Base-by-base conservation (phyloP, 2,329 filamentous ascomycete genomes). In the Colletotrichum noveboracense region DNA sequence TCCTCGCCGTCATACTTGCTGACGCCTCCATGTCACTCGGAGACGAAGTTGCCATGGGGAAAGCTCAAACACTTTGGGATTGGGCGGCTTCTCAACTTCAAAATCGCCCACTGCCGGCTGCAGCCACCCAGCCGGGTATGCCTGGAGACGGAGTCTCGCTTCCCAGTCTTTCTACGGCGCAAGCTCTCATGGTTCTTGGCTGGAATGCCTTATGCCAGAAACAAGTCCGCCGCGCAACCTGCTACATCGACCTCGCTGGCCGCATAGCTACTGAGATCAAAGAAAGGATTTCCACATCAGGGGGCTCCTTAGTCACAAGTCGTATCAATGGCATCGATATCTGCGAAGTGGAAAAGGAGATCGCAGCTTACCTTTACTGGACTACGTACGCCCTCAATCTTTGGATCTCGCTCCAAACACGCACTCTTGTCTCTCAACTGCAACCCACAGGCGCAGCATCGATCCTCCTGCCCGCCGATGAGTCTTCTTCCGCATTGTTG, bases 251-350 rank as follows among this genome's bases (percentile, higher is more conserved):
- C 24, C 55, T 58, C 24, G 21, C 21, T 28, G 16, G 55, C 24
- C 55, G 55, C 7, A 58, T 58, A 58, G 21, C 24, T 0, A 58
- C 7, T 28, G 55, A 58, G 24, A 58, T 58, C 1, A 18, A 28
- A 18, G 55, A 58, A 1, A 16, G 2, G 3, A 28, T 58, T 1
- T 24, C 21, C 21, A 3, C 14, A 10, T 16, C 13, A 12, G 24
- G 5, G 14, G 55, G 14, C 21, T 28, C 24, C 16, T 28, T 58
- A 12, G 73, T 79, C 13, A 82, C 82, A 1, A 85, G 83, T 48
- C 82, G 83, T 36, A 85, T 87, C 77, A 87, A 87, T 28, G 85
- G 85, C 12, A 81, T 87, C 60, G 84, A 86, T 52, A 82, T 86
- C 4, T 82, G 81, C 61, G 82, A 84, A 60, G 83, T 87, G 9